A percentile compares a stretch with the other conserved stretches of the same genome.
phyloP scores from a whole-genome alignment of 495 filamentous ascomycete genomes.

The Saxophila tyrrhenica region DNA sequence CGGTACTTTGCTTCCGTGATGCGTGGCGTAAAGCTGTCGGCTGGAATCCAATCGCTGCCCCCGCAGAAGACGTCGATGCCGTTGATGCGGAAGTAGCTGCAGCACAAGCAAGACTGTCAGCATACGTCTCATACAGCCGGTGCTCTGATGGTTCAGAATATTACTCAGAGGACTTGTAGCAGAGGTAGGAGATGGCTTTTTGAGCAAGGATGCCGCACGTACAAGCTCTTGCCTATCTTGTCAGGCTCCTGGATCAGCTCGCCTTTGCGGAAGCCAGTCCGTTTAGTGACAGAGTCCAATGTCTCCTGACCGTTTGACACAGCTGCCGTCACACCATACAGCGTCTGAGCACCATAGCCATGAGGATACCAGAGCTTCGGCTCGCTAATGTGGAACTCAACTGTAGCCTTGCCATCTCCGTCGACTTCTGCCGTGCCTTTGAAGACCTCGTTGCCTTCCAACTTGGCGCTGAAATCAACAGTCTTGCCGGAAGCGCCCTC shows the following conservation, averaged over 20 bases:
- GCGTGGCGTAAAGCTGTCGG: conserved; percentile 30
- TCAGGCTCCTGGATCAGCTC: conserved; percentile 31
- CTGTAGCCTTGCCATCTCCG: conserved; percentile 21
- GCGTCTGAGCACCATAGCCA: conserved; percentile 29
- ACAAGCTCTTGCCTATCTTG: conserved; percentile 28
- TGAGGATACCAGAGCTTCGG: conserved; percentile 30
- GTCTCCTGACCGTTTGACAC: conserved; percentile 20
- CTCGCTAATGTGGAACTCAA: conserved; percentile 25
- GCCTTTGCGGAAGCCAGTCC: conserved; percentile 27
- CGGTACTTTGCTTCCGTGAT: conserved; percentile 26
- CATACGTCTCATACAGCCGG: too few species aligned
- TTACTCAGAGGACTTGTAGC: too few species aligned
- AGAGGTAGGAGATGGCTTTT: too few species aligned
- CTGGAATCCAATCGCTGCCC: conserved; percentile 33
- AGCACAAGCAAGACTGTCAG: too few species aligned
- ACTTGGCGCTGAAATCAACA: conserved; percentile 22
- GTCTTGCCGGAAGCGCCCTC: conserved; percentile 20
- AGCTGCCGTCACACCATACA: conserved; percentile 26
- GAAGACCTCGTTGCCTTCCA: conserved; percentile 20
- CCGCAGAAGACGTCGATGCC: conserved; percentile 31
- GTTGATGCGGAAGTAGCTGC: conserved; percentile 32
- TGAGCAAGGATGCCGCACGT: too few species aligned
- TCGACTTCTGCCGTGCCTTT: conserved; percentile 19
- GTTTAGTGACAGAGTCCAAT: conserved; percentile 22
- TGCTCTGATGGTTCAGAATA: too few species aligned